Conservation (phyloP, 2,329 filamentous ascomycete genomes). For the Monosporascus sp. region DNA sequence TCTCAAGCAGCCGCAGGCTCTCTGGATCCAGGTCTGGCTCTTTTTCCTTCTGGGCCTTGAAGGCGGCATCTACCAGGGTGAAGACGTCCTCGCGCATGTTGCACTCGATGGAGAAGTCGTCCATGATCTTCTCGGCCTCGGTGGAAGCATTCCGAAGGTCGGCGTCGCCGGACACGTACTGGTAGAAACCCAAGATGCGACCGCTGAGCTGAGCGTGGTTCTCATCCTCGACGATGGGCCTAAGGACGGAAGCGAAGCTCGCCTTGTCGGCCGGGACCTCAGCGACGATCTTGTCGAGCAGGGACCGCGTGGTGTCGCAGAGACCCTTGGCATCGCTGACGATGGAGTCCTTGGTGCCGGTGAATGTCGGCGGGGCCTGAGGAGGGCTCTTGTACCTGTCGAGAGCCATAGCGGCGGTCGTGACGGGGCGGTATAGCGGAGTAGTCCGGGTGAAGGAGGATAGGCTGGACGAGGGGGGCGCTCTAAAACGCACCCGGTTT, state of each 20-base stretch:
- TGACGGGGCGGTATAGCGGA: conserved; percentile 24
- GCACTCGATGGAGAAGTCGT: conserved; percentile 72
- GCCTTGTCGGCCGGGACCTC: conserved; percentile 48
- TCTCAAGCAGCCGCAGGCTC: conserved; percentile 66
- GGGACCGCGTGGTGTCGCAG: conserved; percentile 55
- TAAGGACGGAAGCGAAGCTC: conserved; percentile 49
- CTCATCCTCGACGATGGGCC: conserved; percentile 69
- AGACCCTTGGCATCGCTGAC: conserved; percentile 61
- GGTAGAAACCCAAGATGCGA: conserved; percentile 73
- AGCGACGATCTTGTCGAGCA: conserved; percentile 63
- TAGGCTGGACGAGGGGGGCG: conserved; percentile 24
- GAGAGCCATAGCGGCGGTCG: conserved; percentile 58
- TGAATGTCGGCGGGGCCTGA: conserved; percentile 73
- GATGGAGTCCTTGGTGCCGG: conserved; percentile 64
- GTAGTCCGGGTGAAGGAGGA: conserved; percentile 12
- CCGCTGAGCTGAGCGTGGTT: conserved; percentile 54
- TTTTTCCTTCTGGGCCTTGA: conserved; percentile 48
- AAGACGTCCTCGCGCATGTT: conserved; percentile 80
- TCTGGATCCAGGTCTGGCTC: conserved; percentile 58
- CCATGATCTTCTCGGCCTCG: conserved; percentile 68
- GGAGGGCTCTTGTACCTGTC: conserved; percentile 67
- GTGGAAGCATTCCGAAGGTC: conserved; percentile 69
- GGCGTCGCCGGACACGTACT: conserved; percentile 66
- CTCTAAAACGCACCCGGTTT: conserved; percentile 45
- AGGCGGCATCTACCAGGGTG: conserved; percentile 55